Conservation (phyloP, 2,329 filamentous ascomycete genomes). For the Sclerotinia glacialis region DNA sequence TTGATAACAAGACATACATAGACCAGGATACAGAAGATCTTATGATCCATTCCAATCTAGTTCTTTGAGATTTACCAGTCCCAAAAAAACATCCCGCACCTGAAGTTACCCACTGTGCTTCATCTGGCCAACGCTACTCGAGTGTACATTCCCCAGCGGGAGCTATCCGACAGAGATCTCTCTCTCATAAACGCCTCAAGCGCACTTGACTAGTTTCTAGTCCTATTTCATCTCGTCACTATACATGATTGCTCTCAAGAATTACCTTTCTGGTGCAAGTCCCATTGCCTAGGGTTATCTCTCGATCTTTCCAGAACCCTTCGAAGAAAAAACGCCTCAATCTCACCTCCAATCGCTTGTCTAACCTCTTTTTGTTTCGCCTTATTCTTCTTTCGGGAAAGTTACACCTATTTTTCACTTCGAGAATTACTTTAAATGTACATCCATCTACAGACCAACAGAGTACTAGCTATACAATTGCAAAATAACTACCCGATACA, state of each 20-base stretch:
- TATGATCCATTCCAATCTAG: background rate
- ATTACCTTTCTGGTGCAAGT: background rate
- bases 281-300: background rate
- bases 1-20: background rate
- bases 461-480: background rate
- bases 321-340: constrained; percentile 2
- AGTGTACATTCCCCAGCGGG: background rate
- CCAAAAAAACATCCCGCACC: background rate
- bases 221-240: background rate
- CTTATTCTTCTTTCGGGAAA: background rate
- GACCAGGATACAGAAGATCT: constrained; percentile 4
- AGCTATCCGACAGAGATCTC: background rate
- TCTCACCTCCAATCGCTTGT: constrained; percentile 3
- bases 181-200: constrained; percentile 7
- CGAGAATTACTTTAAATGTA: constrained; percentile 2
- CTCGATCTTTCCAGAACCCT: background rate
- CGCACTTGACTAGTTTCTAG: background rate
- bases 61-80: background rate
- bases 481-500: constrained; percentile 3
- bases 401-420: background rate
- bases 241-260: background rate
- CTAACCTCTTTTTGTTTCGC: constrained; percentile 1
- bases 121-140: background rate
- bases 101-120: constrained; percentile 1
- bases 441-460: background rate